phyloP scores from a whole-genome alignment of 768 basidiomycete species.

The Phaeotremella skinneri region DNA sequence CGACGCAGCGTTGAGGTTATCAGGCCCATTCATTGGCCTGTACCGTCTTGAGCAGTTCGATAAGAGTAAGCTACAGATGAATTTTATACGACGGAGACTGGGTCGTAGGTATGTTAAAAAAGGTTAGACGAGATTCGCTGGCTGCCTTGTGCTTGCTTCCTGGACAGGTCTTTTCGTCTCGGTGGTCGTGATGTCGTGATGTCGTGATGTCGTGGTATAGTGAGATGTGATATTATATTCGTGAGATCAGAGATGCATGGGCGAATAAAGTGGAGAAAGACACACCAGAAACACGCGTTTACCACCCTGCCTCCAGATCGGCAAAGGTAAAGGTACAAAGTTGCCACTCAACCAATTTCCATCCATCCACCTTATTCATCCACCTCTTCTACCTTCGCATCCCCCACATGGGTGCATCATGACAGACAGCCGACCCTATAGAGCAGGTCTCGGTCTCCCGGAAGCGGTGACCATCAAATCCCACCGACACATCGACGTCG shows the following conservation, averaged over 20 bases:
- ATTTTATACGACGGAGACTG: neutral
- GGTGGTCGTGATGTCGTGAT: too few relatives aligned
- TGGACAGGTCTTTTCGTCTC: too few relatives aligned
- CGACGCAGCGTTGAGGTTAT: neutral
- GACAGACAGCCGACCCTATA: conserved; percentile 12
- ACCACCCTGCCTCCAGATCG: too few relatives aligned
- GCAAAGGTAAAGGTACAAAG: too few relatives aligned
- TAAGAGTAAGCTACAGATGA: neutral
- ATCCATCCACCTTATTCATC: neutral
- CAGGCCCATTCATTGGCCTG: neutral
- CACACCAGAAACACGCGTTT: too few relatives aligned
- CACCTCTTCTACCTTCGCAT: neutral
- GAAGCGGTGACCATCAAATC: conserved; percentile 33
- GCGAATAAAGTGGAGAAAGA: too few relatives aligned
- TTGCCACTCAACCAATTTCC: neutral
- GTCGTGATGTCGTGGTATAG: too few relatives aligned
- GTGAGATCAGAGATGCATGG: too few relatives aligned
- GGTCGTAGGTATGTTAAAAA: neutral
- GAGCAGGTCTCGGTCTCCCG: conserved; percentile 38
- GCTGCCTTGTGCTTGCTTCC: too few relatives aligned
- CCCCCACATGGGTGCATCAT: neutral
- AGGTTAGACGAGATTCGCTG: too few relatives aligned
- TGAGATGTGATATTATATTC: too few relatives aligned
- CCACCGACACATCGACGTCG: conserved; percentile 5
- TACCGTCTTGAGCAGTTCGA: neutral